These are phyloP conservation scores for Phaeophleospora eucalypticola DNA, from an alignment of 2,329 filamentous ascomycete genomes.

Conservation along the genomic window DNA sequence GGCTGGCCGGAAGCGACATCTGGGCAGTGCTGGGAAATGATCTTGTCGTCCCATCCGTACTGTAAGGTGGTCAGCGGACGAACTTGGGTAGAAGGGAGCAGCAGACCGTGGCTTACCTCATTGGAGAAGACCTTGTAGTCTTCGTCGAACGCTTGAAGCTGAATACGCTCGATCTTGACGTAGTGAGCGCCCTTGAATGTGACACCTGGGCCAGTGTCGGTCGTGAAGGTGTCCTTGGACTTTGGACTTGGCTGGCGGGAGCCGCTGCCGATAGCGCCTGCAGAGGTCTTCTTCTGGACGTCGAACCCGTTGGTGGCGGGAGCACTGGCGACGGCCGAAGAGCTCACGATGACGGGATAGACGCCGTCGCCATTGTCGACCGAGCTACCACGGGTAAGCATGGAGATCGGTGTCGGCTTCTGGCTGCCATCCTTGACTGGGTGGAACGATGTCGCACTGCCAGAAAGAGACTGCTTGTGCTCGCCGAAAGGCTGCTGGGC, in stretches of 20 bases:
- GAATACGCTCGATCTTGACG: constrained; percentile 16
- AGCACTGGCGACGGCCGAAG: constrained; percentile 9
- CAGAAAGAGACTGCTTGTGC: background rate
- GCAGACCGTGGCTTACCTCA: constrained; percentile 16
- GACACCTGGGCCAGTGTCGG: constrained; percentile 17
- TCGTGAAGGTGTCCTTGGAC: constrained; percentile 20
- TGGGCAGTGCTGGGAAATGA: constrained; percentile 8
- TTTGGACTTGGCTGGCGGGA: background rate
- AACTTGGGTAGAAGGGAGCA: background rate
- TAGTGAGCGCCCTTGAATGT: constrained; percentile 22
- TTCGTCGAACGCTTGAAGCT: background rate
- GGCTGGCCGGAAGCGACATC: constrained; percentile 4
- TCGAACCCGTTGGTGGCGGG: background rate
- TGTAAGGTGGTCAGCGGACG: constrained; percentile 18
- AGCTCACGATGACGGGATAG: constrained; percentile 3
- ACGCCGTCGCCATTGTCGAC: background rate
- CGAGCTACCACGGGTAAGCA: constrained; percentile 3
- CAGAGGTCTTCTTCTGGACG: background rate
- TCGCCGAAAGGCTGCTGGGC: background rate
- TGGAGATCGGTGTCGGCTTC: constrained; percentile 3
- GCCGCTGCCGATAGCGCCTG: background rate
- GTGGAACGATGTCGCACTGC: background rate
- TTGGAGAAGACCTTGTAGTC: constrained; percentile 6
- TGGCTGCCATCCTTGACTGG: background rate
- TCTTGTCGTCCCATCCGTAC: constrained; percentile 16